phyloP scores from a whole-genome alignment of 148 eudicot genomes.

The Hydrangea macrophylla region DNA sequence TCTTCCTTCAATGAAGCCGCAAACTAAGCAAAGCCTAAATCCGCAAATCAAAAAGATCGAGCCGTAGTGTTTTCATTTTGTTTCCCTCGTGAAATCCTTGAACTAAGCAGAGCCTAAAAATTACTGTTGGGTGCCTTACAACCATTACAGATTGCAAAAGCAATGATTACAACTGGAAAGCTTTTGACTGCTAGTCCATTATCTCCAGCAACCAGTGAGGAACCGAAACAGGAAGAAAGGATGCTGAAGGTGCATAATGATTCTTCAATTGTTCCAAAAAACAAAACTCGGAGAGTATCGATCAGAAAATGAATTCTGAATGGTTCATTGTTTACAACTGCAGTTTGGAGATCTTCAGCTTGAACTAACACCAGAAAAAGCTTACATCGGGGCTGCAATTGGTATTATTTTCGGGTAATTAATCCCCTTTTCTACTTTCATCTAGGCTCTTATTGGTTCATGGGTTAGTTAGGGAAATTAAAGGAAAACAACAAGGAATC shows the following conservation, averaged over 20 bases:
- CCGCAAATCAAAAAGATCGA: no score
- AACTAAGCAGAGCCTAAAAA: no score
- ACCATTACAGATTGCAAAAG: conserved; percentile 82
- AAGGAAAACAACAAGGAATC: no score
- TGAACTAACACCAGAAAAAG: conserved; percentile 70
- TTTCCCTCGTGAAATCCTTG: no score
- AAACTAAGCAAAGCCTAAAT: no score
- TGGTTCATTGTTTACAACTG: conserved; percentile 18
- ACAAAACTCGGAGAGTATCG: background rate
- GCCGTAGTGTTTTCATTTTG: no score
- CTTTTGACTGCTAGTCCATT: conserved; percentile 47
- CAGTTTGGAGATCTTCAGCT: conserved; percentile 98
- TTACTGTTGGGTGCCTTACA: conserved; percentile 38
- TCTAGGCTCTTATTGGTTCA: no score
- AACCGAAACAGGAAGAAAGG: conserved; percentile 50
- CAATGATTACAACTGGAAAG: conserved; percentile 74
- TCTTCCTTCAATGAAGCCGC: no score
- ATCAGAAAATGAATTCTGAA: background rate
- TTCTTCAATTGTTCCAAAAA: background rate
- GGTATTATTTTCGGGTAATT: conserved; percentile 69
- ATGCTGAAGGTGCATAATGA: conserved; percentile 54
- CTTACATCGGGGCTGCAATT: conserved; percentile 76
- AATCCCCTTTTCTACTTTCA: conserved; percentile 3
- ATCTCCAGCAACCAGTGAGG: conserved; percentile 33
- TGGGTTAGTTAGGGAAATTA: no score